Conservation (phyloP, 768 basidiomycete genomes). For the Mycena crocata region DNA sequence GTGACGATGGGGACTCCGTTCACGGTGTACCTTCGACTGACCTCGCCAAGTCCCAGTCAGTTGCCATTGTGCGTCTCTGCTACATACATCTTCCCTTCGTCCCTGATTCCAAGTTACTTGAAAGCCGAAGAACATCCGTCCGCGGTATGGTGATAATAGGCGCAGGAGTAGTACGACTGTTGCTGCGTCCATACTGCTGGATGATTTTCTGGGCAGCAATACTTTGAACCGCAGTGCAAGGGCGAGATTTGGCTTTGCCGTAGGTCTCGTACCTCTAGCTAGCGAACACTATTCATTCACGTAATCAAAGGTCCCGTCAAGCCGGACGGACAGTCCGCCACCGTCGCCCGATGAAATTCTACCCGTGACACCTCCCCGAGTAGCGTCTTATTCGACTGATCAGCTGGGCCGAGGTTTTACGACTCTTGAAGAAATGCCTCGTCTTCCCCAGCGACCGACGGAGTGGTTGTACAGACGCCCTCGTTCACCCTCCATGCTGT, state of each 20-base stretch:
- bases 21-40: constrained; percentile 19
- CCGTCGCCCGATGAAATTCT: constrained; percentile 27
- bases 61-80: constrained; percentile 22
- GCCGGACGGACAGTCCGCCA: constrained; percentile 25
- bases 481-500: constrained; percentile 44
- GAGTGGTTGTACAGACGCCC: constrained; percentile 64
- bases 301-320: constrained; percentile 17
- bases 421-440: constrained; percentile 37
- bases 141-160: constrained; percentile 26
- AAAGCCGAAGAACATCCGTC: constrained; percentile 31
- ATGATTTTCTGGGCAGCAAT: constrained; percentile 34
- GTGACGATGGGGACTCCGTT: constrained; percentile 26
- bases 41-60: constrained; percentile 30
- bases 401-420: constrained; percentile 31
- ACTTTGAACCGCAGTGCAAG: constrained; percentile 23
- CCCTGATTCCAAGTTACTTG: too few species aligned
- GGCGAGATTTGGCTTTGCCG: constrained; percentile 28
- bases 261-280: constrained; percentile 21
- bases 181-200: constrained; percentile 35
- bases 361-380: constrained; percentile 29
- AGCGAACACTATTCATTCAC: constrained; percentile 17
- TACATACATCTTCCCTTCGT: too few species aligned
- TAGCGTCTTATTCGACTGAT: constrained; percentile 24
- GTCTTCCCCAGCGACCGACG: constrained; percentile 41
- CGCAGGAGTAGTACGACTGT: too few species aligned